These are phyloP conservation scores for Colletotrichum euphorbiae DNA, from an alignment of 2,329 filamentous ascomycete species.

Conservation along the genomic window DNA sequence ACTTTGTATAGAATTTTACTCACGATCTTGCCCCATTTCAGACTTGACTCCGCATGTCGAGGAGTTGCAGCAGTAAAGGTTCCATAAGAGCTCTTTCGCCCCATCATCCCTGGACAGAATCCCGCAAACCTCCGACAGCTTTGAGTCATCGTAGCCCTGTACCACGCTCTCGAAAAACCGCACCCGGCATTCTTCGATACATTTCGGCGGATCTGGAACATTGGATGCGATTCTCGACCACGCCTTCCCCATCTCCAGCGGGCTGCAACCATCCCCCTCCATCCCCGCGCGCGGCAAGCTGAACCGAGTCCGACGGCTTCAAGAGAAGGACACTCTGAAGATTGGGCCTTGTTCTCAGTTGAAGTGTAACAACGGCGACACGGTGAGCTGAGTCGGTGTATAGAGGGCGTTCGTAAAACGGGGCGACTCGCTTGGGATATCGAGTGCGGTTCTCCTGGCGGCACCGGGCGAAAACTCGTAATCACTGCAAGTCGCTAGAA, in stretches of 20 bases:
- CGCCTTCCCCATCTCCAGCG: neutral
- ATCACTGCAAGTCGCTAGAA: no score
- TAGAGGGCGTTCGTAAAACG: neutral
- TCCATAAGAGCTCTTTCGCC: constrained; percentile 51
- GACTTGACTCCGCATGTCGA: constrained; percentile 59
- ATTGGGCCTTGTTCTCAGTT: neutral
- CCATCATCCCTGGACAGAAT: constrained; percentile 44
- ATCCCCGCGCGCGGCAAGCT: neutral
- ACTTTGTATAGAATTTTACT: constrained; percentile 45
- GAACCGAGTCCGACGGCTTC: neutral
- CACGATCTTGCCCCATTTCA: constrained; percentile 57
- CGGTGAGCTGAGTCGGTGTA: neutral
- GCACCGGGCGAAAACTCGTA: neutral
- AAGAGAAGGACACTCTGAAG: neutral
- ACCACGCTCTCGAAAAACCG: constrained; percentile 48
- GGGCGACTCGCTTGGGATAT: neutral
- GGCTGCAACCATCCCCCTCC: neutral
- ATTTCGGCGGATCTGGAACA: constrained; percentile 48
- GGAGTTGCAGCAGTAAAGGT: constrained; percentile 65
- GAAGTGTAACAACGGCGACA: neutral
- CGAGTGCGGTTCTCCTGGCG: neutral
- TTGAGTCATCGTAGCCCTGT: constrained; percentile 45
- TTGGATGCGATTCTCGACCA: constrained; percentile 48
- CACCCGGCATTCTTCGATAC: constrained; percentile 50
- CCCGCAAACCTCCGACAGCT: constrained; percentile 48